Conservation (phyloP, 192 early-diverging fungal species). For the Backusella westeae region DNA sequence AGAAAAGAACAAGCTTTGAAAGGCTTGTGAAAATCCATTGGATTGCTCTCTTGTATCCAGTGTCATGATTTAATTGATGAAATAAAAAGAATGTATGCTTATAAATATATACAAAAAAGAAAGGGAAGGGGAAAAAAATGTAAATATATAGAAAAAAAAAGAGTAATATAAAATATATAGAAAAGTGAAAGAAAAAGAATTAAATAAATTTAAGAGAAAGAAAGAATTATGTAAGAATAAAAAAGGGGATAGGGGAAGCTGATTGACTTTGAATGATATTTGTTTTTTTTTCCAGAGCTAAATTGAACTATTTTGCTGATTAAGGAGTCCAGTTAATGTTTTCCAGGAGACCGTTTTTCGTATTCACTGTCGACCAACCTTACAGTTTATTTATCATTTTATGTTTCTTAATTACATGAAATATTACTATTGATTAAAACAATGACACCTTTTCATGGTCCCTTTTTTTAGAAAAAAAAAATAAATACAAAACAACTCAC, state of each 20-base stretch:
- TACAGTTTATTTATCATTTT: background rate
- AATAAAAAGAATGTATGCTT: background rate
- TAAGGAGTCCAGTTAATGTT: background rate
- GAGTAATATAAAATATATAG: background rate
- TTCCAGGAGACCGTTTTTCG: background rate
- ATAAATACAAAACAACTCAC: background rate
- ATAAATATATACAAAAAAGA: background rate
- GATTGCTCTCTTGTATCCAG: background rate
- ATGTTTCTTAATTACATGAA: background rate
- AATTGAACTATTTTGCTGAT: constrained; percentile 1
- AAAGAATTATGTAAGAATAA: background rate
- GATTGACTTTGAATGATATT: constrained; percentile 4
- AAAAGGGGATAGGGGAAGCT: background rate
- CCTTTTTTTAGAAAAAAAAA: background rate
- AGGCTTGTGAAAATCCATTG: constrained; percentile 2
- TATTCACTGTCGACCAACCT: background rate
- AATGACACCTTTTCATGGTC: background rate
- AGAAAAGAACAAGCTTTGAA: constrained; percentile 4
- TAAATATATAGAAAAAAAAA: background rate
- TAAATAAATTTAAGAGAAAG: background rate
- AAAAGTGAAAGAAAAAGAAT: background rate
- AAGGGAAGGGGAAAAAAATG: background rate
- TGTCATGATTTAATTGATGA: background rate
- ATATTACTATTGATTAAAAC: background rate
- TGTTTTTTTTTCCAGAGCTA: background rate